These are phyloP conservation scores for Hemisphaericaspora xylofermentans DNA, from an alignment of 1,139 yeast genomes.

Conservation along the genomic window DNA sequence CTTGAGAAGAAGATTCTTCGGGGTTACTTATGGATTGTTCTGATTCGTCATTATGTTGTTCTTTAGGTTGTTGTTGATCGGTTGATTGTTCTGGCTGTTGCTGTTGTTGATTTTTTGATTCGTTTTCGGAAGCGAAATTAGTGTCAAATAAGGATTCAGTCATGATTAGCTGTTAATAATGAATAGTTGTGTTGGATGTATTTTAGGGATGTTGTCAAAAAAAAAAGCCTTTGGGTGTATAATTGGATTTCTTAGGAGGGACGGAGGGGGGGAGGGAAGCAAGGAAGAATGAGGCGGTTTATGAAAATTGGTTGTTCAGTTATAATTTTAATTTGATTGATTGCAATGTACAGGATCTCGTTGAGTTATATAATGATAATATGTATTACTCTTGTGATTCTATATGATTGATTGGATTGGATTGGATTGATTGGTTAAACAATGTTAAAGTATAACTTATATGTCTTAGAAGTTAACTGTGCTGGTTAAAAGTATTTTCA, in stretches of 20 bases:
- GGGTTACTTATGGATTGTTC: not conserved
- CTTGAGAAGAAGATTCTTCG: not conserved
- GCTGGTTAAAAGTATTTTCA: not conserved
- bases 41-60: not conserved
- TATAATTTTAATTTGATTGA: too few species aligned
- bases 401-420: not conserved
- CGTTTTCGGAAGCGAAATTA: conserved; percentile 29
- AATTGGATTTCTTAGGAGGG: not conserved
- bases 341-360: too few species aligned
- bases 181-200: not conserved
- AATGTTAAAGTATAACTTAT: not conserved
- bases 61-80: not conserved
- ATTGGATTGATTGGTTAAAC: not conserved
- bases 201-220: not conserved
- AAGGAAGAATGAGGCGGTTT: not conserved
- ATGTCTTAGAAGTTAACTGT: not conserved
- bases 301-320: too few species aligned
- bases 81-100: conserved; percentile 1
- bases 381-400: too few species aligned
- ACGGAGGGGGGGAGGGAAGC: not conserved
- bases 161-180: conserved; percentile 15
- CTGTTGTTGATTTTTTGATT: conserved; percentile 11
- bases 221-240: too few species aligned
- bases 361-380: too few species aligned
- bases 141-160: conserved; percentile 46